A percentile compares a stretch with the other conserved stretches of the same genome.
Evolutionary conservation across 2,329 filamentous ascomycete genomes (phyloP).

Genomic region (Penicillium sp.): DNA sequence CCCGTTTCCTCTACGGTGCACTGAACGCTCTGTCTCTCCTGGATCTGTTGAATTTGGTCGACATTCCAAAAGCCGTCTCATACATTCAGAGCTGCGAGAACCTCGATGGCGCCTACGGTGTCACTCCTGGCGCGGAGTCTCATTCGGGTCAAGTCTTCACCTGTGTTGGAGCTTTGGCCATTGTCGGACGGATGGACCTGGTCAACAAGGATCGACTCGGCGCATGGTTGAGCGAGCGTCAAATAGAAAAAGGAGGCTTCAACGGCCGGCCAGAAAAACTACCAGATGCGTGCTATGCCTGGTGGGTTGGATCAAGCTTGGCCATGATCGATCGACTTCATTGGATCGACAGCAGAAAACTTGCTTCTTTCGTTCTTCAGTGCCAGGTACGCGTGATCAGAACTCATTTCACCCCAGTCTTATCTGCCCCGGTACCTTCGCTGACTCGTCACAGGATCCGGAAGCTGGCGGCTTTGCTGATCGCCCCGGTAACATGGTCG

Average conservation of each 20-base stretch:
- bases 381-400: constrained; percentile 57
- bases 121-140: constrained; percentile 83
- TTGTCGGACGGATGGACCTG: constrained; percentile 73
- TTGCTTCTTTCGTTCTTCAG: constrained; percentile 73
- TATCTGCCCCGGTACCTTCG: neutral
- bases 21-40: constrained; percentile 86
- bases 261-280: constrained; percentile 94
- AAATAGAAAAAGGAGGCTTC: constrained; percentile 77
- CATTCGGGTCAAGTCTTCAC: constrained; percentile 96
- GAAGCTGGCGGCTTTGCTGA: constrained; percentile 83
- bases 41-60: constrained; percentile 62
- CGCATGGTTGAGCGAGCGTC: constrained; percentile 87
- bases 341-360: constrained; percentile 83
- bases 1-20: constrained; percentile 85
- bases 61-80: constrained; percentile 72
- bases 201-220: constrained; percentile 77
- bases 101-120: constrained; percentile 90
- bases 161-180: constrained; percentile 79
- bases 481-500: constrained; percentile 86
- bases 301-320: constrained; percentile 94
- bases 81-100: constrained; percentile 81
- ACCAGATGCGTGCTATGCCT: constrained; percentile 97
- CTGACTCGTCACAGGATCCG: constrained; percentile 51
- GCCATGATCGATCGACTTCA: constrained; percentile 81
- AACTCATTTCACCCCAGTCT: neutral